Conservation (phyloP, 345 rosid genomes). For the Populus tremula region DNA sequence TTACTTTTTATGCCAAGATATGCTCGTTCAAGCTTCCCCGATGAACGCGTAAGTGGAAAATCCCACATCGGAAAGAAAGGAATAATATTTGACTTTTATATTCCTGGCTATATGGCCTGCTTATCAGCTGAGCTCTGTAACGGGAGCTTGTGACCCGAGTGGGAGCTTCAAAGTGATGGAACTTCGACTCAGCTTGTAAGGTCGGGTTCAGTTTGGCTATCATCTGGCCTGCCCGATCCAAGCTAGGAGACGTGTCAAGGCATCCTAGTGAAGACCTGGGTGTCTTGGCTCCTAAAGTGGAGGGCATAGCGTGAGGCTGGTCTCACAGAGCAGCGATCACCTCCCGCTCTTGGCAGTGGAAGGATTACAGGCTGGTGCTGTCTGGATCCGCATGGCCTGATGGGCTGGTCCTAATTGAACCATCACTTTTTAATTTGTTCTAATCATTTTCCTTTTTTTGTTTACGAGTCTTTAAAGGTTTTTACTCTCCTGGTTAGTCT, state of each 20-base stretch:
- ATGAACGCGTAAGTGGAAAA: background rate
- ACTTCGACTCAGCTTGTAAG: fast-evolving
- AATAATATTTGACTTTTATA: fast-evolving
- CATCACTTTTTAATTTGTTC: background rate
- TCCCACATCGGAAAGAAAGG: background rate
- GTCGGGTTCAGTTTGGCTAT: background rate
- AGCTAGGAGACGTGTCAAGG: slow-evolving; percentile 21
- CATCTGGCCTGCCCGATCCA: slow-evolving; percentile 25
- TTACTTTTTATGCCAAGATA: too few species aligned
- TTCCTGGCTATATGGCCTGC: fast-evolving
- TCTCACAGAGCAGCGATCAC: slow-evolving; percentile 23
- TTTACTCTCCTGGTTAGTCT: too few species aligned
- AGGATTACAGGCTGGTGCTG: slow-evolving; percentile 25
- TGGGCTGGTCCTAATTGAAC: slow-evolving; percentile 24
- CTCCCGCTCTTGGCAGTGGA: slow-evolving; percentile 34
- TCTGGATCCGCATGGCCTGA: background rate
- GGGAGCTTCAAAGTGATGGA: slow-evolving; percentile 14
- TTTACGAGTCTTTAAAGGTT: too few species aligned
- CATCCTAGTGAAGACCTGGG: slow-evolving; percentile 3
- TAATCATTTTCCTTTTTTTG: too few species aligned
- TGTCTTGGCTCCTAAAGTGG: slow-evolving; percentile 9
- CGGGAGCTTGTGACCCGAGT: slow-evolving; percentile 28
- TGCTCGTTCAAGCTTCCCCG: too few species aligned
- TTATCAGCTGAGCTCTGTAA: background rate
- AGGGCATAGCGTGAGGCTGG: slow-evolving; percentile 47